phyloP scores from a whole-genome alignment of 805 yeast species.

The Saturnispora silvae region DNA sequence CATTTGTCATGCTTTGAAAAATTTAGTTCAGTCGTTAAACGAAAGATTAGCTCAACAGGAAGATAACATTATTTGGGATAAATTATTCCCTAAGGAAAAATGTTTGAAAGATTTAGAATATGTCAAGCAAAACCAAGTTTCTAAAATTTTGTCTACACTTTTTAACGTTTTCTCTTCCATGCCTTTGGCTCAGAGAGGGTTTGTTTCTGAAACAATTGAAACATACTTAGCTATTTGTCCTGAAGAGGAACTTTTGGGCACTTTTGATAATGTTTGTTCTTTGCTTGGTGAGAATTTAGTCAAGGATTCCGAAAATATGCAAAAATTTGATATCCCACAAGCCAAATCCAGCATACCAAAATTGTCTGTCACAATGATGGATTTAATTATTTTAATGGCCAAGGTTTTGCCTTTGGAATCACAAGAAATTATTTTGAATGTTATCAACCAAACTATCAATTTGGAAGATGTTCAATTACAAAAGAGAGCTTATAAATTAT shows the following conservation, averaged over 20 bases:
- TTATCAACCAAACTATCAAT: conserved; percentile 59
- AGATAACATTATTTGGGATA: conserved; percentile 47
- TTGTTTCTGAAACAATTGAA: conserved; percentile 77
- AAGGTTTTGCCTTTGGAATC: conserved; percentile 66
- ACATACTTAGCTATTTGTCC: conserved; percentile 63
- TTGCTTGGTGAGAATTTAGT: conserved; percentile 68
- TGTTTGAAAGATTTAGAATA: conserved; percentile 52
- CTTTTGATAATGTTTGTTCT: conserved; percentile 80
- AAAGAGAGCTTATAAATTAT: conserved; percentile 78
- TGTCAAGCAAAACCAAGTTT: conserved; percentile 47
- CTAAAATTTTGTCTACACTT: conserved; percentile 74
- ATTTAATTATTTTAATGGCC: conserved; percentile 77
- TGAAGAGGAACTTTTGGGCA: conserved; percentile 52
- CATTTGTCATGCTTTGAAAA: conserved; percentile 74
- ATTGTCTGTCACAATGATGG: conserved; percentile 80
- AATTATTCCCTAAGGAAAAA: conserved; percentile 47
- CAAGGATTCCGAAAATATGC: conserved; percentile 36
- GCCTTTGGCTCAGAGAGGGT: conserved; percentile 71
- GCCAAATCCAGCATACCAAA: conserved; percentile 33
- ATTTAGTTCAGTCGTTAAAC: conserved; percentile 54
- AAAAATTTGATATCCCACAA: conserved; percentile 26
- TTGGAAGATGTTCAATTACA: conserved; percentile 60
- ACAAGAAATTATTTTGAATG: conserved; percentile 65
- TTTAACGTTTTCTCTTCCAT: conserved; percentile 93
- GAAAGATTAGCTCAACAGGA: conserved; percentile 37